Evolutionary conservation across 225 moss, liverwort and hornwort species (phyloP).

Genomic region (Physcomitrellopsis africana): DNA sequence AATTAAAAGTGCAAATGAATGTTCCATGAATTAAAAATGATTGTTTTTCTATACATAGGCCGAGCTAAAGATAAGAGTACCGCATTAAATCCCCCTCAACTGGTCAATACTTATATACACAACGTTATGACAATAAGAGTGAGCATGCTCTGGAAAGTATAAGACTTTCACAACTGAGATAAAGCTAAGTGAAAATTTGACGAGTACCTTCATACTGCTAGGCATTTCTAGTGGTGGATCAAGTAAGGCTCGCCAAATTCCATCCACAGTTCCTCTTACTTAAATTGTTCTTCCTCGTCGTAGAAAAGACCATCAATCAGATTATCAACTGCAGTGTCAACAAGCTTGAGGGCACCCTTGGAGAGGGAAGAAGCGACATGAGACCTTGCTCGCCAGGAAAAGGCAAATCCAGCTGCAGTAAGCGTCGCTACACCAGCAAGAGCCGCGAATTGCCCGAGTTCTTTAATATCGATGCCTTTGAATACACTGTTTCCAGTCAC

Average conservation of each 20-base stretch:
- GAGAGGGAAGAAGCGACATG: constrained; percentile 78
- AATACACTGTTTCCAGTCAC: constrained; percentile 86
- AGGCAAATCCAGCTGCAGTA: constrained; percentile 86
- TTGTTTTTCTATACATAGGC: constrained; percentile 31
- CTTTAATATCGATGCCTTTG: constrained; percentile 73
- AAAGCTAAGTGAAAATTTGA: background rate
- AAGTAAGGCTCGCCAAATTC: background rate
- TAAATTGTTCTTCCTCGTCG: constrained; percentile 71
- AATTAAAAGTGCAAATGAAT: constrained; percentile 39
- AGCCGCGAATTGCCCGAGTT: constrained; percentile 67
- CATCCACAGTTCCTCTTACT: constrained; percentile 15
- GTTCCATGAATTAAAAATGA: constrained; percentile 19
- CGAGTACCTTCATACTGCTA: background rate
- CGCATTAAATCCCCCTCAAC: constrained; percentile 7
- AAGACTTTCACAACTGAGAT: constrained; percentile 16
- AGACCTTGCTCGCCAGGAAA: constrained; percentile 81
- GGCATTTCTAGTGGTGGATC: background rate
- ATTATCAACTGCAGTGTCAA: constrained; percentile 87
- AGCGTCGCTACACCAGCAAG: constrained; percentile 73
- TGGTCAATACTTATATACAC: constrained; percentile 30
- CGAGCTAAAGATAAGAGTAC: constrained; percentile 20
- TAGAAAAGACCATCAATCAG: constrained; percentile 95
- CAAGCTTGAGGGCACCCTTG: constrained; percentile 75
- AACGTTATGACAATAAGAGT: constrained; percentile 20
- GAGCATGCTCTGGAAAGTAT: background rate